These are phyloP conservation scores for Yamadazyma sp. DNA, from an alignment of 805 yeast genomes.

Conservation along the genomic window DNA sequence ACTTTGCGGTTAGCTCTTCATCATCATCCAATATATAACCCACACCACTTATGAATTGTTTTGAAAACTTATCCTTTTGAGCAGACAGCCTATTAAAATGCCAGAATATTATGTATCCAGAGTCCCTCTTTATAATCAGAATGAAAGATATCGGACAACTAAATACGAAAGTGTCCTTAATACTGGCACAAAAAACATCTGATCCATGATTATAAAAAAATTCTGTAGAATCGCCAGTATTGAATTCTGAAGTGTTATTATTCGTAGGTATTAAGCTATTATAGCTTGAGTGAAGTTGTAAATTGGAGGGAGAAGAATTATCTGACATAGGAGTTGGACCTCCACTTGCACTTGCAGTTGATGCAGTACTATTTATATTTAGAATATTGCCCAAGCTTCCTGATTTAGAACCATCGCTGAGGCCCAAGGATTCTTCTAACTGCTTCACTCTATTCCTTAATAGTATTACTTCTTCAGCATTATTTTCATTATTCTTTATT, in stretches of 20 bases:
- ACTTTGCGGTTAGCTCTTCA: conserved; percentile 1
- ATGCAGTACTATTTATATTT: too few species aligned
- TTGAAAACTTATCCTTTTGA: not conserved
- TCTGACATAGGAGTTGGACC: not conserved
- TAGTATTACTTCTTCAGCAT: conserved; percentile 1
- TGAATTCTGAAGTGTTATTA: too few species aligned
- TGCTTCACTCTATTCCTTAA: conserved; percentile 6
- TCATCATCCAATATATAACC: conserved; percentile 10
- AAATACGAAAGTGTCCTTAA: conserved; percentile 5
- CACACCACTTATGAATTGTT: conserved; percentile 3
- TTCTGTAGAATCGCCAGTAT: conserved; percentile 4
- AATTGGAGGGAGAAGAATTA: too few species aligned
- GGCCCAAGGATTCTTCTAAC: conserved; percentile 6
- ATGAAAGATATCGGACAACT: conserved; percentile 10
- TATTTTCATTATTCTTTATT: conserved; percentile 2
- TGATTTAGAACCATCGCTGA: not conserved
- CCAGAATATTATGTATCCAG: conserved; percentile 11
- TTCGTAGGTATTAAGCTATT: too few species aligned
- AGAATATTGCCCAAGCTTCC: not conserved
- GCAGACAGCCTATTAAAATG: conserved; percentile 4
- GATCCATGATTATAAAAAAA: conserved; percentile 8
- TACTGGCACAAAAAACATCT: conserved; percentile 4
- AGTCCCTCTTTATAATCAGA: conserved; percentile 8
- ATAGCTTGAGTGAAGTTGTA: too few species aligned
- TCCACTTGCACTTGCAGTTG: not conserved